Evolutionary conservation across 768 basidiomycete species (phyloP).

Genomic region (Punctularia strigosozonata): DNA sequence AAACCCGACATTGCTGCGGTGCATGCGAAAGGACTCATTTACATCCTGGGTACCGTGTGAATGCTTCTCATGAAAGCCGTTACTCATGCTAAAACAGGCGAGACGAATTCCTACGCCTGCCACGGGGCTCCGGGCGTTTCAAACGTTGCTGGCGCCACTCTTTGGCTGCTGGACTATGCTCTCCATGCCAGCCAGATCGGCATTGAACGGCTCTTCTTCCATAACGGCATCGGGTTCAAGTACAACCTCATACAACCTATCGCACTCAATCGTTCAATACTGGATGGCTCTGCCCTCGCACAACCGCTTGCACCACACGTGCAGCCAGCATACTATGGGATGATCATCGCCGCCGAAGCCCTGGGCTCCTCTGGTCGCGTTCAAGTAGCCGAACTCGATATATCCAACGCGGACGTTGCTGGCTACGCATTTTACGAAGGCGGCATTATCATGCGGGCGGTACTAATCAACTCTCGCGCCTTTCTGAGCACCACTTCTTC

Average conservation of each 20-base stretch:
- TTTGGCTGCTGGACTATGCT: conserved; percentile 59
- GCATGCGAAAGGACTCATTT: conserved; percentile 32
- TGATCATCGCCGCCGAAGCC: conserved; percentile 46
- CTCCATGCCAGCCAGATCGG: conserved; percentile 47
- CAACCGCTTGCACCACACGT: conserved; percentile 44
- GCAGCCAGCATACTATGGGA: conserved; percentile 57
- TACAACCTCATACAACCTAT: conserved; percentile 62
- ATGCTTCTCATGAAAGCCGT: no score
- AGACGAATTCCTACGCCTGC: conserved; percentile 21
- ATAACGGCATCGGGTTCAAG: conserved; percentile 61
- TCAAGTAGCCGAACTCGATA: conserved; percentile 33
- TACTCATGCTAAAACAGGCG: no score
- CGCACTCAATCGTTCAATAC: conserved; percentile 41
- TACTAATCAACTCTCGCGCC: conserved; percentile 50
- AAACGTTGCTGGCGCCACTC: conserved; percentile 54
- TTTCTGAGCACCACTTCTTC: conserved; percentile 27
- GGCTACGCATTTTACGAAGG: conserved; percentile 55
- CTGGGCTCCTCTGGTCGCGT: conserved; percentile 34
- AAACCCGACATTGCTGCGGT: conserved; percentile 42
- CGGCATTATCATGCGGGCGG: conserved; percentile 28
- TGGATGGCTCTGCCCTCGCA: conserved; percentile 41
- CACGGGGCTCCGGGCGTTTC: conserved; percentile 42
- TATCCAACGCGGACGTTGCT: conserved; percentile 36
- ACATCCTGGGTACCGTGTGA: no score
- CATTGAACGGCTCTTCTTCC: conserved; percentile 46